These are phyloP conservation scores for Colletotrichum scovillei DNA, from an alignment of 2,329 filamentous ascomycete species.

Conservation along the genomic window DNA sequence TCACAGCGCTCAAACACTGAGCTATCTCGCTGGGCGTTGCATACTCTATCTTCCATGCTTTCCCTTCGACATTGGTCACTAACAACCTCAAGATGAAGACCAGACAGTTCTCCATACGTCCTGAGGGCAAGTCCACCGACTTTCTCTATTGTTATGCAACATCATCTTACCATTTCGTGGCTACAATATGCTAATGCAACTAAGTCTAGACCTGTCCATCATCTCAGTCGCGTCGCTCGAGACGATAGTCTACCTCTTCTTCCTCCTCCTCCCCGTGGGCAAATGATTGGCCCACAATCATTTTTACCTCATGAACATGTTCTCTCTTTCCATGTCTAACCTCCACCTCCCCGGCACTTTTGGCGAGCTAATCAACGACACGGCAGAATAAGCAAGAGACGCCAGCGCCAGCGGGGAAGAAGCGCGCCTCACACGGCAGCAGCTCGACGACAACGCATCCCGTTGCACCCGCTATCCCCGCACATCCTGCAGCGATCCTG, in stretches of 20 bases:
- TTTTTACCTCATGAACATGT: not conserved
- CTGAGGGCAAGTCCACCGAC: not conserved
- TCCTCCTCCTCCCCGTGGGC: not conserved
- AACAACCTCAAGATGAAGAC: not conserved
- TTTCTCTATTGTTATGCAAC: not conserved
- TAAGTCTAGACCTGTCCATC: not conserved
- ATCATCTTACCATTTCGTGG: not conserved
- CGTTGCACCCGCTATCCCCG: not conserved
- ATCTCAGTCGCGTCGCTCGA: not conserved
- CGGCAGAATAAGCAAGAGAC: not conserved
- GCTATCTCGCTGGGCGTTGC: not conserved
- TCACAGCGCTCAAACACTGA: not conserved
- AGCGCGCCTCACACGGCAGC: not conserved
- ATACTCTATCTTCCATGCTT: not conserved
- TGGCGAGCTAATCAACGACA: not conserved
- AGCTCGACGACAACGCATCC: not conserved
- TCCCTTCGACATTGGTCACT: not conserved
- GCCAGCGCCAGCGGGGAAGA: not conserved
- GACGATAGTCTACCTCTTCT: not conserved
- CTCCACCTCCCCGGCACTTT: not conserved
- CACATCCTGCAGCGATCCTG: not conserved
- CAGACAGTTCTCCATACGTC: not conserved
- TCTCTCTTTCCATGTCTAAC: not conserved
- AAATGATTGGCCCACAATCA: constrained; percentile 2
- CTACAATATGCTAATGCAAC: not conserved